Evolutionary conservation across 495 filamentous ascomycete species (phyloP).

Genomic region (Penicillium subrubescens): DNA sequence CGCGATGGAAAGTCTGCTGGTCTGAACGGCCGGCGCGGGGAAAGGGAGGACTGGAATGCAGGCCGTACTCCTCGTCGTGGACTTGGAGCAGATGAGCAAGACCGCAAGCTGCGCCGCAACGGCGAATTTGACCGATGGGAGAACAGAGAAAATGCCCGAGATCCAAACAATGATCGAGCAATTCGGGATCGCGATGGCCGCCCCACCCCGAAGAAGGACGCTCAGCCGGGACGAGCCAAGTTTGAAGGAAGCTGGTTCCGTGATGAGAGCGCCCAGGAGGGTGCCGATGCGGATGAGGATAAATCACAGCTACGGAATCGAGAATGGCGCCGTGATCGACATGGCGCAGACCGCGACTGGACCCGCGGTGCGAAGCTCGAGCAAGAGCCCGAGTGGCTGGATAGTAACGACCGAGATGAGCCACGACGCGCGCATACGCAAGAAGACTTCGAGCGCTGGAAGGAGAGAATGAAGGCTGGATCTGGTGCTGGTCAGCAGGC

Average conservation of each 20-base stretch:
- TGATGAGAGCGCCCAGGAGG: conserved; percentile 55
- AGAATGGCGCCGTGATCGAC: conserved; percentile 66
- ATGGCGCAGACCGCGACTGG: conserved; percentile 66
- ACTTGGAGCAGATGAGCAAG: conserved; percentile 56
- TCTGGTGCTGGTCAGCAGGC: conserved; percentile 30
- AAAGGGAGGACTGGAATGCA: conserved; percentile 61
- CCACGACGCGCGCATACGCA: conserved; percentile 69
- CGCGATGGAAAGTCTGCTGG: conserved; percentile 41
- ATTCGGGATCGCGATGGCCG: conserved; percentile 47
- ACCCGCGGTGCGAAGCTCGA: conserved; percentile 56
- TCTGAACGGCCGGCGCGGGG: conserved; percentile 48
- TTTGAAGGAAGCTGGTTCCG: conserved; percentile 61
- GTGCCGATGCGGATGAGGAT: conserved; percentile 57
- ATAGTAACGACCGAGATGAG: conserved; percentile 72
- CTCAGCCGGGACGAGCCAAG: conserved; percentile 46
- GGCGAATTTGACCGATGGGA: conserved; percentile 67
- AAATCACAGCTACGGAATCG: conserved; percentile 56
- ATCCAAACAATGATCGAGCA: conserved; percentile 50
- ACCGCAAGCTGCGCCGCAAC: conserved; percentile 55
- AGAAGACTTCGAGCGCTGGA: conserved; percentile 95
- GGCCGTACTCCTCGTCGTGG: conserved; percentile 53
- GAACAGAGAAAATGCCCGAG: conserved; percentile 42
- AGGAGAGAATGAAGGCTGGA: conserved; percentile 82
- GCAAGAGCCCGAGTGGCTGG: conserved; percentile 85
- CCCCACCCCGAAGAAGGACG: conserved; percentile 50